Evolutionary conservation across 352 stramenopile species (phyloP).

Genomic region (Lagenidium giganteum): DNA sequence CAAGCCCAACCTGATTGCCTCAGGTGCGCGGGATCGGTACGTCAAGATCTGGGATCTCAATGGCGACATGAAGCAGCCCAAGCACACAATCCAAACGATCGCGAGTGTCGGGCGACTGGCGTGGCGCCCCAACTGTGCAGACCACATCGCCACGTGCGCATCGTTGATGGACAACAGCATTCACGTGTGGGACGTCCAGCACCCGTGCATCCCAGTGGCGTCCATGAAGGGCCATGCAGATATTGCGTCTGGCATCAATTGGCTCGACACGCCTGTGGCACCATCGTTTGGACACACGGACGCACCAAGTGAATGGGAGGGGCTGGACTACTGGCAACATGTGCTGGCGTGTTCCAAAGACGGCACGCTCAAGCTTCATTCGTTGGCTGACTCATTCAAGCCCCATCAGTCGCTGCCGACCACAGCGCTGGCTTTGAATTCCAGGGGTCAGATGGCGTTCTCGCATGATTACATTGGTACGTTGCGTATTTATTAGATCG

Average conservation of each 20-base stretch:
- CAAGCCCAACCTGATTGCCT: slow-evolving; percentile 49
- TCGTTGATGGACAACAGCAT: slow-evolving; percentile 78
- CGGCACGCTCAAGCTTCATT: slow-evolving; percentile 71
- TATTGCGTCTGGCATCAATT: slow-evolving; percentile 68
- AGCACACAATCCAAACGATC: slow-evolving; percentile 74
- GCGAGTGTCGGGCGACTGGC: slow-evolving; percentile 60
- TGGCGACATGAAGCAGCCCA: slow-evolving; percentile 54
- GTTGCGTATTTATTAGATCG: neutral
- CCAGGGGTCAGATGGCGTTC: slow-evolving; percentile 57
- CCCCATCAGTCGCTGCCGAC: slow-evolving; percentile 57
- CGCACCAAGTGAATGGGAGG: slow-evolving; percentile 31
- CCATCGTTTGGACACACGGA: slow-evolving; percentile 14
- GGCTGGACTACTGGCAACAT: slow-evolving; percentile 69
- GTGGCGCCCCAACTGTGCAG: slow-evolving; percentile 60
- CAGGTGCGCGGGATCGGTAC: slow-evolving; percentile 63
- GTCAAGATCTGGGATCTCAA: slow-evolving; percentile 74
- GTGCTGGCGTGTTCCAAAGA: slow-evolving; percentile 79
- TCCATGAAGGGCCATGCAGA: slow-evolving; percentile 73
- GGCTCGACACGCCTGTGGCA: slow-evolving; percentile 60
- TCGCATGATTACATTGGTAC: slow-evolving; percentile 68
- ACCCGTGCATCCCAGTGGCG: slow-evolving; percentile 62
- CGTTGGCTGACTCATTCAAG: slow-evolving; percentile 66
- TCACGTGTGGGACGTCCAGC: slow-evolving; percentile 69
- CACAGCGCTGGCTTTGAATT: slow-evolving; percentile 56
- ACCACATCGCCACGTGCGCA: slow-evolving; percentile 69